phyloP scores from a whole-genome alignment of 495 filamentous ascomycete genomes.

The Extremus antarcticus region DNA sequence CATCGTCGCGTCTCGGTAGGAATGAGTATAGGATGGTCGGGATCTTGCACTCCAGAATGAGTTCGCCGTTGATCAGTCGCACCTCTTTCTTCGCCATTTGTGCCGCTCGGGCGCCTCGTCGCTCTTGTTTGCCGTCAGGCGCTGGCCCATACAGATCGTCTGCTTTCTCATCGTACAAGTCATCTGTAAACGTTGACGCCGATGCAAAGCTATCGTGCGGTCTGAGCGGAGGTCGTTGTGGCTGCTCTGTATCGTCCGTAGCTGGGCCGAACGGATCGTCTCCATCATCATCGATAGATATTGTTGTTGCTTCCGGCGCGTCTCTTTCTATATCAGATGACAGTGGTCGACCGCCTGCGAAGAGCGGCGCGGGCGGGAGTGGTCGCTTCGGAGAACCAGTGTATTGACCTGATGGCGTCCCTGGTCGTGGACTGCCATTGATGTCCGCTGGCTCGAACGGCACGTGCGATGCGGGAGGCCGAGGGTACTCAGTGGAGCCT shows the following conservation, averaged over 20 bases:
- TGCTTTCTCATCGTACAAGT: conserved; percentile 32
- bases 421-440: conserved; percentile 81
- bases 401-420: conserved; percentile 78
- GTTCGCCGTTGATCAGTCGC: conserved; percentile 87
- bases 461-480: conserved; percentile 56
- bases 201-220: conserved; percentile 55
- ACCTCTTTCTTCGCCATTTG: conserved; percentile 93
- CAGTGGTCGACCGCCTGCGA: conserved; percentile 40
- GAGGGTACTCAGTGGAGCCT: conserved; percentile 49
- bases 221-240: conserved; percentile 37
- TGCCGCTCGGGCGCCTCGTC: conserved; percentile 70
- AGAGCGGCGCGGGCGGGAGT: conserved; percentile 87
- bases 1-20: conserved; percentile 77
- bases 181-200: conserved; percentile 54
- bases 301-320: conserved; percentile 37
- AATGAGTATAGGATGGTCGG: conserved; percentile 95
- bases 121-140: conserved; percentile 71
- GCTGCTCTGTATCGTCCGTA: conserved; percentile 30
- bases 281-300: conserved; percentile 43
- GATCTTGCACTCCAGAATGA: conserved; percentile 97
- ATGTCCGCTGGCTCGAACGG: conserved; percentile 78
- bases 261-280: conserved; percentile 72
- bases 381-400: conserved; percentile 74
- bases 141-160: conserved; percentile 76
- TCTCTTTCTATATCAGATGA: conserved; percentile 40